phyloP scores from a whole-genome alignment of 179 eudicot species.

The Carnegiea gigantea region DNA sequence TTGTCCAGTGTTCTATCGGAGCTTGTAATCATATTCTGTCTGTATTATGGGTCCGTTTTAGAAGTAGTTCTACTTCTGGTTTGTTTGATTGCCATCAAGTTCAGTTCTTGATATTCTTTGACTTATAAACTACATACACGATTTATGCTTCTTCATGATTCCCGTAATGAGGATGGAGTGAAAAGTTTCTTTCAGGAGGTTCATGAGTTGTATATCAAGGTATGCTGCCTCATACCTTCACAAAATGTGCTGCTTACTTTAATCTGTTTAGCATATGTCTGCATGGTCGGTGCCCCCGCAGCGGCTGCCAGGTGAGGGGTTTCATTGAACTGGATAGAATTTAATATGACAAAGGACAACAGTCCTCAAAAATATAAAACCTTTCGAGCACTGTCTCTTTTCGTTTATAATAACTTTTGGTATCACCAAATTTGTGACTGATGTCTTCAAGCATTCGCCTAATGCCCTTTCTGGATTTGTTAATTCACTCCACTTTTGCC shows the following conservation, averaged over 20 bases:
- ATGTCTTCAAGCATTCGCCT: background rate
- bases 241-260: conserved; percentile 4
- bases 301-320: background rate
- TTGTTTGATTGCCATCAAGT: background rate
- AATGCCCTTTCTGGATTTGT: too few relatives aligned
- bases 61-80: background rate
- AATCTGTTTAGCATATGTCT: background rate
- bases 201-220: conserved; percentile 96
- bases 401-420: too few relatives aligned
- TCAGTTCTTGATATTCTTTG: conserved; percentile 37
- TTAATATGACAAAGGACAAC: background rate
- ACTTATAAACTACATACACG: conserved; percentile 66
- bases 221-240: conserved; percentile 23
- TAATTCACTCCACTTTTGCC: too few relatives aligned
- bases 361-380: background rate
- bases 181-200: conserved; percentile 98
- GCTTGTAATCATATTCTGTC: background rate
- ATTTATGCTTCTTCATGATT: conserved; percentile 92
- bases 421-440: background rate
- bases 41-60: background rate
- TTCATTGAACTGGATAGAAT: background rate
- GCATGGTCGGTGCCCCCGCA: background rate
- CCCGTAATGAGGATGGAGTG: conserved; percentile 95
- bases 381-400: background rate
- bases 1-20: background rate